phyloP scores from a whole-genome alignment of 1,139 yeast species.

The Pichia sp. region DNA sequence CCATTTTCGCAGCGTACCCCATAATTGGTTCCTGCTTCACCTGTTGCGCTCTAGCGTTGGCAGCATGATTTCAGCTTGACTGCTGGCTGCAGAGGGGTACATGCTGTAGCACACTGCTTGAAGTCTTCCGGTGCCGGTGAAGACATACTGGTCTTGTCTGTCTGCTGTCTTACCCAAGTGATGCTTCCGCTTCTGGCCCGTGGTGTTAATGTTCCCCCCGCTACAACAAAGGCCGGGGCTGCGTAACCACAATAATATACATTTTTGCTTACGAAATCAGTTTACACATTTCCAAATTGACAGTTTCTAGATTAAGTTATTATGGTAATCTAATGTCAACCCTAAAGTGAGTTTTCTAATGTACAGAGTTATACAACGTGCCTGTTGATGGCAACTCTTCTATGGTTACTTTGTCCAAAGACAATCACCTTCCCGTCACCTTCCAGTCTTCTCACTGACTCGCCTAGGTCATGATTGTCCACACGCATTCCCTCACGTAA shows the following conservation, averaged over 20 bases:
- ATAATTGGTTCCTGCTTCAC: neutral
- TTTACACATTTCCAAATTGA: neutral
- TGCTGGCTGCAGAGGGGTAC: no score
- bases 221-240: neutral
- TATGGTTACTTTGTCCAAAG: slow-evolving; percentile 68
- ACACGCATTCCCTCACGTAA: slow-evolving; percentile 42
- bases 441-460: slow-evolving; percentile 61
- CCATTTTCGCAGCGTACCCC: neutral
- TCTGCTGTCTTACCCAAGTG: no score
- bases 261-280: neutral
- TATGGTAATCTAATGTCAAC: neutral
- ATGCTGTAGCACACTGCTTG: no score
- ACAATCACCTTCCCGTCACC: slow-evolving; percentile 73
- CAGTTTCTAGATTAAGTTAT: neutral
- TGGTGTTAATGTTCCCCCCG: no score
- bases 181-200: no score
- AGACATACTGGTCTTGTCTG: no score
- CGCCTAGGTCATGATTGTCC: slow-evolving; percentile 67
- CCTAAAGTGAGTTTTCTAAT: neutral
- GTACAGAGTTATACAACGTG: slow-evolving; percentile 12
- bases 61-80: no score
- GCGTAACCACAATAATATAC: slow-evolving; percentile 8
- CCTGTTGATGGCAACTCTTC: slow-evolving; percentile 47
- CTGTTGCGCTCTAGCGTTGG: no score
- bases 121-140: no score